A percentile compares a stretch with the other conserved stretches of the same genome.
Conservation (phyloP, 352 stramenopile species). For the Phytophthora rubi region DNA sequence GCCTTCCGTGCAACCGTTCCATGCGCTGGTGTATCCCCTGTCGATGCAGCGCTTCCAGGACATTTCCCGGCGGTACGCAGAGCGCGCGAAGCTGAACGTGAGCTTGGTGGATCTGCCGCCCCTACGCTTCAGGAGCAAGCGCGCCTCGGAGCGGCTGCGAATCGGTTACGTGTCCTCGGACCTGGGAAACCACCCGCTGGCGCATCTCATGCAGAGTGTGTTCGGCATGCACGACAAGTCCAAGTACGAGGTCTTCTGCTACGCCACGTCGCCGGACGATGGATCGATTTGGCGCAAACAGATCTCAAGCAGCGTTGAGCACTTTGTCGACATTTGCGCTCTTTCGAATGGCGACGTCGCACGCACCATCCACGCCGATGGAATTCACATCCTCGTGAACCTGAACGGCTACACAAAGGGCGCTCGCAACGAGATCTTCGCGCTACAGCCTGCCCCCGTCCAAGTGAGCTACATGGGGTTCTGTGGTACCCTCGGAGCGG, state of each 20-base stretch:
- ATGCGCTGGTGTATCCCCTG: constrained; percentile 92
- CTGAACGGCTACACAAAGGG: constrained; percentile 95
- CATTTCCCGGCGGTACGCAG: constrained; percentile 78
- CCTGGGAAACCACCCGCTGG: constrained; percentile 92
- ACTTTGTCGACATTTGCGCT: constrained; percentile 86
- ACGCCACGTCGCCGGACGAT: constrained; percentile 82
- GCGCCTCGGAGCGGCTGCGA: constrained; percentile 68
- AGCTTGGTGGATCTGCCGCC: constrained; percentile 82
- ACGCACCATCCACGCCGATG: constrained; percentile 82
- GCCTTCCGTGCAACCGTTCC: constrained; percentile 93
- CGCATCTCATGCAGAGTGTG: constrained; percentile 92
- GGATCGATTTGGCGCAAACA: constrained; percentile 82
- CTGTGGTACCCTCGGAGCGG: constrained; percentile 88
- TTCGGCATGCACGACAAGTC: constrained; percentile 90
- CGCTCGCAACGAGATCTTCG: constrained; percentile 93
- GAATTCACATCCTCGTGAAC: constrained; percentile 93
- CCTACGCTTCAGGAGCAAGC: constrained; percentile 76
- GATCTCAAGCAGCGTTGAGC: constrained; percentile 86
- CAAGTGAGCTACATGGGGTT: constrained; percentile 93
- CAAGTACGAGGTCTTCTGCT: constrained; percentile 93
- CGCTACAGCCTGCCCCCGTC: constrained; percentile 88
- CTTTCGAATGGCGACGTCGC: constrained; percentile 74
- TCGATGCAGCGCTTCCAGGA: constrained; percentile 79
- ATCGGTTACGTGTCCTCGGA: constrained; percentile 93
- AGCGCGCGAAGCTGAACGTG: constrained; percentile 89